phyloP scores from a whole-genome alignment of 768 basidiomycete genomes.

The Trametes maxima region DNA sequence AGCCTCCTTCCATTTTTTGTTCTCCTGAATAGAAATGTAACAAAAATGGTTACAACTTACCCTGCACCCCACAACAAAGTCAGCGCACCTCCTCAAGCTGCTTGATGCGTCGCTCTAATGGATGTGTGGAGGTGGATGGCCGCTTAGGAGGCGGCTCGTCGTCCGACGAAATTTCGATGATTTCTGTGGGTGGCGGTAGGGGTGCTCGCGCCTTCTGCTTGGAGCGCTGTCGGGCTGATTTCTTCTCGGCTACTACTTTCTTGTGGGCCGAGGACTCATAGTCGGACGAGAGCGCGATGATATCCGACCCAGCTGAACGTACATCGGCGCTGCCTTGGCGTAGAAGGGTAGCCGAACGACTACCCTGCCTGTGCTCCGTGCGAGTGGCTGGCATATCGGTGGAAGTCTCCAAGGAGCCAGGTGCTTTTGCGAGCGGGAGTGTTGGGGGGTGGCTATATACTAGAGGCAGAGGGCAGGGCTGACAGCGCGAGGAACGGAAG shows the following conservation, averaged over 20 bases:
- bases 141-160: conserved; percentile 14
- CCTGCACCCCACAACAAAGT: neutral
- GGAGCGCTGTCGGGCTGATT: conserved; percentile 2
- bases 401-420: neutral
- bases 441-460: neutral
- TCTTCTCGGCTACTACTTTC: conserved; percentile 4
- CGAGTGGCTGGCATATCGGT: conserved; percentile 25
- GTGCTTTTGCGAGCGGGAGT: neutral
- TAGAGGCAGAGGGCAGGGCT: neutral
- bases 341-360: conserved; percentile 15
- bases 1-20: conserved; percentile 7
- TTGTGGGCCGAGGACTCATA: conserved; percentile 20
- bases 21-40: neutral
- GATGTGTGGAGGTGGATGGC: neutral
- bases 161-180: conserved; percentile 32
- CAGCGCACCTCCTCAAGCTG: conserved; percentile 19
- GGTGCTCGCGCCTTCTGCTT: conserved; percentile 21
- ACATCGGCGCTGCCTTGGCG: conserved; percentile 5
- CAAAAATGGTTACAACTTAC: neutral
- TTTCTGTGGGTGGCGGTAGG: conserved; percentile 16
- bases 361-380: conserved; percentile 13
- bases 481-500: neutral
- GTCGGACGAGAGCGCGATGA: conserved; percentile 28
- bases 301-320: conserved; percentile 2
- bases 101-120: conserved; percentile 16